These are phyloP conservation scores for Aspergillus sp. DNA, from an alignment of 2,329 filamentous ascomycete species.

Conservation along the genomic window DNA sequence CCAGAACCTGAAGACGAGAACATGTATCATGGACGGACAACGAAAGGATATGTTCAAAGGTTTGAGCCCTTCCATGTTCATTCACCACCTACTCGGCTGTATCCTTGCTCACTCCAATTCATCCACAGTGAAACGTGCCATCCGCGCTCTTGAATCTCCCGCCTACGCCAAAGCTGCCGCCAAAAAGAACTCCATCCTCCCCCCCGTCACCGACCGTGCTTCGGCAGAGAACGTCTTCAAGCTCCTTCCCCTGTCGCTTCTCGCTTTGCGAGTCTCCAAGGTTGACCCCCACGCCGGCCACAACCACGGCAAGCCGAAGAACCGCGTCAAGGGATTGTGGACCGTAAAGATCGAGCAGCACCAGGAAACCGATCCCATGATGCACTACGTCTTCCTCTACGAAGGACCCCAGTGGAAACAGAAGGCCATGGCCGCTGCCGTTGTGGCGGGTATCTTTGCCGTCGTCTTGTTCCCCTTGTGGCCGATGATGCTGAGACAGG, in stretches of 20 bases:
- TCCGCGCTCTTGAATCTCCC: conserved; percentile 83
- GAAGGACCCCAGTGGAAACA: conserved; percentile 92
- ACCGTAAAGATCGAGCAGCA: conserved; percentile 94
- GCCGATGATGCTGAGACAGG: conserved; percentile 85
- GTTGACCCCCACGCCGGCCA: conserved; percentile 75
- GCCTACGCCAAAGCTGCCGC: conserved; percentile 81
- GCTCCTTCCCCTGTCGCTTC: conserved; percentile 87
- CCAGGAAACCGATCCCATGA: conserved; percentile 66
- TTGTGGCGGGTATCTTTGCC: conserved; percentile 78
- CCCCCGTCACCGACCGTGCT: conserved; percentile 81
- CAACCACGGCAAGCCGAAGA: conserved; percentile 64
- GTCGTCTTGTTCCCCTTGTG: conserved; percentile 95
- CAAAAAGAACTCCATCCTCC: conserved; percentile 85
- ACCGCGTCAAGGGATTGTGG: conserved; percentile 94
- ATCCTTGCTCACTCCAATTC: background rate
- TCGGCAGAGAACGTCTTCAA: conserved; percentile 94
- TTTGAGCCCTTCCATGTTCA: conserved; percentile 37
- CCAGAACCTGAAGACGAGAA: conserved; percentile 84
- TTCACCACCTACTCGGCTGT: background rate
- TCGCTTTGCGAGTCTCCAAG: conserved; percentile 87
- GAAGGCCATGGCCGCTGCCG: conserved; percentile 84
- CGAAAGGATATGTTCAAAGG: conserved; percentile 98
- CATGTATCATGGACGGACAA: conserved; percentile 91
- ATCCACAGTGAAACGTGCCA: conserved; percentile 81
- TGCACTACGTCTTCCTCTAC: conserved; percentile 97